These are phyloP conservation scores for Linum lewisii DNA, from an alignment of 345 rosid genomes.

Conservation along the genomic window DNA sequence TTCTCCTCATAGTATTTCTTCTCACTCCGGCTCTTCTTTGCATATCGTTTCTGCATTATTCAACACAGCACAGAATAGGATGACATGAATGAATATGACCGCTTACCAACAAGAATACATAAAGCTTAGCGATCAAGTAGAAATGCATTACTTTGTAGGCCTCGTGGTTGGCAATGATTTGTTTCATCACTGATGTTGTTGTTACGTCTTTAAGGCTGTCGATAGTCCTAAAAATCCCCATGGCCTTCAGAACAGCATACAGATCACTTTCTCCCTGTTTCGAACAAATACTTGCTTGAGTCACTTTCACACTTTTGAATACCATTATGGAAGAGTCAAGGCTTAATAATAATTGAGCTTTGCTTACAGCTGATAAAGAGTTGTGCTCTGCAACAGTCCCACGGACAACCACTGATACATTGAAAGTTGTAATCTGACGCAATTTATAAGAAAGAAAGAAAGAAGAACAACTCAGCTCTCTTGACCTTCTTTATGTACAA, in stretches of 20 bases:
- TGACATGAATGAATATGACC: too few species aligned
- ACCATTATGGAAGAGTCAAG: background rate
- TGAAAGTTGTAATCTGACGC: slow-evolving; percentile 78
- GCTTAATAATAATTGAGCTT: background rate
- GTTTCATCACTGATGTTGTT: slow-evolving; percentile 61
- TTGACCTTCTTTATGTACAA: background rate
- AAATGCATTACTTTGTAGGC: slow-evolving; percentile 47
- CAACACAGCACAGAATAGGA: background rate
- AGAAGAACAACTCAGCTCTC: background rate
- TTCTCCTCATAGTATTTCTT: slow-evolving; percentile 4
- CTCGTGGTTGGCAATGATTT: slow-evolving; percentile 80
- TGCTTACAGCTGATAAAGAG: slow-evolving; percentile 28
- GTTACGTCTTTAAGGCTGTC: slow-evolving; percentile 70
- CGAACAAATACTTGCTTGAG: background rate
- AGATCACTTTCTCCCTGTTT: slow-evolving; percentile 63
- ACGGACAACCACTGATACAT: slow-evolving; percentile 71
- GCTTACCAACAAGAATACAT: too few species aligned
- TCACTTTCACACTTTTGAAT: background rate
- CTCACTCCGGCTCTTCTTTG: slow-evolving; percentile 2
- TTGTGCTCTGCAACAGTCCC: slow-evolving; percentile 76
- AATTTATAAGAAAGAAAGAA: too few species aligned
- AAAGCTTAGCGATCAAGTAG: background rate
- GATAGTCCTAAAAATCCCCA: slow-evolving; percentile 62
- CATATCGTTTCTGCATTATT: slow-evolving; percentile 4
- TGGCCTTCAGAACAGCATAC: slow-evolving; percentile 60